Conservation (phyloP, 179 eudicot genomes). For the Dionaea muscipula region DNA sequence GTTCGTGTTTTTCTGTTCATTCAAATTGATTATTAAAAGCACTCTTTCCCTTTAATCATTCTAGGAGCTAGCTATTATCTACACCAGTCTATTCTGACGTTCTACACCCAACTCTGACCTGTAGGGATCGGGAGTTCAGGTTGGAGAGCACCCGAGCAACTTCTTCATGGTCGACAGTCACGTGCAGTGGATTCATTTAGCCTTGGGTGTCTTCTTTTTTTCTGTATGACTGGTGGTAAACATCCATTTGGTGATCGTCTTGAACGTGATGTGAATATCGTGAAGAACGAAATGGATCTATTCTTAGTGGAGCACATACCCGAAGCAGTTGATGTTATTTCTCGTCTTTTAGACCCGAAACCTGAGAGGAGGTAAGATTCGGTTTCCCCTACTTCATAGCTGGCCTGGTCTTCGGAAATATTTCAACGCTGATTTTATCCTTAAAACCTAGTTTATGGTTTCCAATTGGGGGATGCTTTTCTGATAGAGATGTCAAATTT, state of each 20-base stretch:
- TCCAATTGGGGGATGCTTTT: no score
- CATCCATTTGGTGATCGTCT: conserved; percentile 59
- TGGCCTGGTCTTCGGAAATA: no score
- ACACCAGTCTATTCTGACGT: background rate
- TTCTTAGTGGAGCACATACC: conserved; percentile 55
- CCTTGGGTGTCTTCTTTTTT: conserved; percentile 62
- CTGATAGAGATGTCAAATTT: background rate
- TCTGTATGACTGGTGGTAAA: conserved; percentile 57
- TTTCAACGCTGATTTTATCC: no score
- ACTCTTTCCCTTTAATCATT: no score
- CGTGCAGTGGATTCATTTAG: conserved; percentile 65
- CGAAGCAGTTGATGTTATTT: conserved; percentile 58
- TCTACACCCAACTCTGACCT: background rate
- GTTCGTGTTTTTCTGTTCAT: no score
- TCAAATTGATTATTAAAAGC: no score
- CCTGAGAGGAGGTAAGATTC: conserved; percentile 42
- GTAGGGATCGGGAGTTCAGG: conserved; percentile 65
- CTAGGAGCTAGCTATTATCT: no score
- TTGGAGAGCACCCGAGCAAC: conserved; percentile 76
- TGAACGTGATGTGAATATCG: conserved; percentile 61
- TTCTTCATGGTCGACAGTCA: conserved; percentile 51
- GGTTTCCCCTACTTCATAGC: background rate
- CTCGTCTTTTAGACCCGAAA: conserved; percentile 41
- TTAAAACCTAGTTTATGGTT: no score
- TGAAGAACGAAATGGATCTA: conserved; percentile 39